A percentile compares a stretch with the other conserved stretches of the same genome.
phyloP scores from a whole-genome alignment of 345 rosid genomes.

The Rhodomyrtus tomentosa region DNA sequence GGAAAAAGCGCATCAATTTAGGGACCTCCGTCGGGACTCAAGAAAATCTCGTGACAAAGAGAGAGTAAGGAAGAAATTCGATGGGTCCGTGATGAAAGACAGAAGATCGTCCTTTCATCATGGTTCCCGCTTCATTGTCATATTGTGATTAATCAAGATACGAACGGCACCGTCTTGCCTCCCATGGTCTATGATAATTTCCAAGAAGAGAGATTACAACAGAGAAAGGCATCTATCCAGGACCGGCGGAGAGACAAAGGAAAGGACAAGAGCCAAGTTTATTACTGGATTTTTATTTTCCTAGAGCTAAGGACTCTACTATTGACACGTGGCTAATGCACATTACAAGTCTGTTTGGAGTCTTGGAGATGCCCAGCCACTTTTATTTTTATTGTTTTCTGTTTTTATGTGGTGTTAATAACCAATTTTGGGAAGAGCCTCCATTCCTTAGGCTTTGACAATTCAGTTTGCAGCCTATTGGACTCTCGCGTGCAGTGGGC shows the following conservation, averaged over 20 bases:
- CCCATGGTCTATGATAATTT: neutral
- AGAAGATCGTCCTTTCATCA: neutral
- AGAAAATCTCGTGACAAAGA: too few species aligned
- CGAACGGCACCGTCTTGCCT: too few species aligned
- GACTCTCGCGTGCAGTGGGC: too few species aligned
- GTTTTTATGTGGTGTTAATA: too few species aligned
- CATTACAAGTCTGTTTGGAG: neutral
- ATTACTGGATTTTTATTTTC: neutral
- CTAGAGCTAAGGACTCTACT: neutral
- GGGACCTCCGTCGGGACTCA: too few species aligned
- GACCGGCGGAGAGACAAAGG: neutral
- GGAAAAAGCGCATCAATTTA: too few species aligned
- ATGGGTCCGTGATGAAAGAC: neutral
- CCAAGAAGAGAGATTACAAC: neutral
- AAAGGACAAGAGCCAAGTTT: neutral
- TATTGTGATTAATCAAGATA: too few species aligned
- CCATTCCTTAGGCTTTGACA: too few species aligned
- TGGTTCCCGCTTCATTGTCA: too few species aligned
- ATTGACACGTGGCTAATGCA: neutral
- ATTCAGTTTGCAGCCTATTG: too few species aligned
- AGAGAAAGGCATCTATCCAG: neutral
- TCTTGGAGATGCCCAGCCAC: neutral
- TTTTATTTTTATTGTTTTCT: too few species aligned
- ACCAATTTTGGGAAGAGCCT: too few species aligned
- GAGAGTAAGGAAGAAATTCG: neutral